Conservation (phyloP, 2,329 filamentous ascomycete species). For the Cercospora sesami region DNA sequence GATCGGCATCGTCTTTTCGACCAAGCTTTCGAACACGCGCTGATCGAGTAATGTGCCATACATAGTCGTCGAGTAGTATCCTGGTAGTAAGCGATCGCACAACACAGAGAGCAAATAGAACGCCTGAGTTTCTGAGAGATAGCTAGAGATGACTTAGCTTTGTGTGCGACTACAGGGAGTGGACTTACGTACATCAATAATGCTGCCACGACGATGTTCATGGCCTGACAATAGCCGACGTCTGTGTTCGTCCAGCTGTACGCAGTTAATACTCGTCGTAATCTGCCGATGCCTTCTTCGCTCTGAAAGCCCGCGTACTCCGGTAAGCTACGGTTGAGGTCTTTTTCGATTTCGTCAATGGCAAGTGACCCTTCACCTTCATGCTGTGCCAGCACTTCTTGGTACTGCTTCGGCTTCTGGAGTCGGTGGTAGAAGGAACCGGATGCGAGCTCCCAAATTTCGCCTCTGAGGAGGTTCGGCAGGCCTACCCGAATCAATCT, state of each 20-base stretch:
- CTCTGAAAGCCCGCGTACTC: constrained; percentile 98
- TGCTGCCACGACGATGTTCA: constrained; percentile 99
- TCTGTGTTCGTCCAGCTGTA: constrained; percentile 97
- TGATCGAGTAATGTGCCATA: constrained; percentile 96
- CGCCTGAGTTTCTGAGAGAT: constrained; percentile 94
- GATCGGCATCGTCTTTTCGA: constrained; percentile 99
- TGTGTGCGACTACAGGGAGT: neutral
- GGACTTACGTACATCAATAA: constrained; percentile 69
- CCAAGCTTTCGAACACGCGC: constrained; percentile 93
- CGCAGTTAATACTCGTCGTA: constrained; percentile 87
- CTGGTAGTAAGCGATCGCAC: constrained; percentile 88
- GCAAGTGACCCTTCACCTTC: constrained; percentile 85
- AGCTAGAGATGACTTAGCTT: constrained; percentile 52
- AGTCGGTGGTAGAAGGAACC: constrained; percentile 87
- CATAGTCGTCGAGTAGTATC: constrained; percentile 99
- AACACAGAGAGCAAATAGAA: constrained; percentile 91
- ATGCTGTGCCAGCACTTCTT: constrained; percentile 80
- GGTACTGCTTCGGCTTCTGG: constrained; percentile 79
- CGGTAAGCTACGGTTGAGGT: constrained; percentile 90
- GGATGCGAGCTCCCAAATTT: constrained; percentile 93
- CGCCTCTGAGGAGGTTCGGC: constrained; percentile 86
- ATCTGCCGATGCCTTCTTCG: constrained; percentile 86
- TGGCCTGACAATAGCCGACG: constrained; percentile 97
- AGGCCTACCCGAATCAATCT: constrained; percentile 94
- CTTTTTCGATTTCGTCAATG: constrained; percentile 98